Evolutionary conservation across 176 grass and related monocot genomes (phyloP), one percentile per base, ranked within the genome.

Genomic region (Triticum urartu): DNA sequence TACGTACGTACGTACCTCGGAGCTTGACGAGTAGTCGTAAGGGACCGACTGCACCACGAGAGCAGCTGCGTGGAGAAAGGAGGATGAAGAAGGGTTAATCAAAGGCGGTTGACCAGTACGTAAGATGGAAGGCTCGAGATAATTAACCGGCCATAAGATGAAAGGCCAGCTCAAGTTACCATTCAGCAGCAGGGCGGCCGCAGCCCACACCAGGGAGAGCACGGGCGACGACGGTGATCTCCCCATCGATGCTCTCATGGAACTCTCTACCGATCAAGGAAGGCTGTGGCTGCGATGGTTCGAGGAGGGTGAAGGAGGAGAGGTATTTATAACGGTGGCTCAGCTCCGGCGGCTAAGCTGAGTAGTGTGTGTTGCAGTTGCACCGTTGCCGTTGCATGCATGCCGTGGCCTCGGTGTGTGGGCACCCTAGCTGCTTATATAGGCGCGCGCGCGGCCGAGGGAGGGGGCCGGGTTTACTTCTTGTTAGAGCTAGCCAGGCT

Each of bases 21-120:
- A 74, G 80, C 85, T 87, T 0, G 89, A 79, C 3, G 89, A 87
- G 75, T 90, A 84, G 85, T 90, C 89, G 80, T 90, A 90, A 26
- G 89, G 80, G 75, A 77, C 21, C 0, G 75, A 40, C 1, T 59
- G 85, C 89, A 13, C 85, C 89, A 38, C 5, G 89, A 20, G 13
- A 83, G 79, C 65, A 43, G 42, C 89, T 90, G 71, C 12, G n/a
- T 11, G 72, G 70, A 18, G 69, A 54, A 64, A 59, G 0, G 1
- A 47, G 5, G 33, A 4, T 7, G 28, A 11, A 34, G 10, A 12
- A 1, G 38, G 63, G 3, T 64, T 12, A 68, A 4, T 33, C 25
- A 20, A 20, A 9, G 64, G 48, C 48, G 48, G 0, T 5, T 50
- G 14, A 5, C 48, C 12, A 48, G 45, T 22, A 26, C 25, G 25